Evolutionary conservation across 2,329 filamentous ascomycete species (phyloP), one percentile per base, ranked within the genome.

Genomic region (Cytospora piceicola): DNA sequence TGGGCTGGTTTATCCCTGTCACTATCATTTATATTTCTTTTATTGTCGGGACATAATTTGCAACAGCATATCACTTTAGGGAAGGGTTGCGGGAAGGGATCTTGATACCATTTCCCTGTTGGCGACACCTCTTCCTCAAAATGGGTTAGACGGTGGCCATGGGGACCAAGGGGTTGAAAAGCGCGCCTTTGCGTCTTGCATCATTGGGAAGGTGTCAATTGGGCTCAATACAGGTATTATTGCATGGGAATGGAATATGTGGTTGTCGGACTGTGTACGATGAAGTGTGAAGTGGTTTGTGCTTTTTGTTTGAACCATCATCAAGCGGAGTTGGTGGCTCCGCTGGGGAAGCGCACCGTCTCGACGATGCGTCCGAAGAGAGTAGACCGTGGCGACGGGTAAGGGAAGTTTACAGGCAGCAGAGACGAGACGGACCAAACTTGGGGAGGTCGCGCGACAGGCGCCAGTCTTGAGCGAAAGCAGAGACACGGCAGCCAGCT

Each of bases 131-230:
- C 54, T 20, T 55, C 27, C 61, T 27, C 42, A 59, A 66, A 30
- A 59, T 29, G 30, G 22, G 22, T 55, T 57, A 52, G 22, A 52
- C 42, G 60, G 61, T 32, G 24, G 57, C 46, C 36, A 39, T 22
- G 54, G 61, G 49, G 39, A 59, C n/a, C 36, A 30, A 54, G 61
- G 65, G 58, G 64, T 49, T 56, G 58, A 67, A 67, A 68, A 64
- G 64, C 64, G 64, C 64, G 55, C 42, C 27, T 39, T 58, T 67
- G 57, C 63, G 66, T 64, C 64, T 65, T 64, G 54, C 65, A 66
- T 68, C 66, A 68, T 68, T 62, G 61, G 67, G 65, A 59, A 60
- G 65, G 64, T 67, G 64, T 67, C 61, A 61, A 22, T 29, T 64
- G 58, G 61, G 59, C 54, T 65, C 65, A 54, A 52, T n/a, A 24